A percentile compares a stretch with the other conserved stretches of the same genome.
These are phyloP conservation scores for Lentithecium fluviatile DNA, from an alignment of 495 filamentous ascomycete genomes.

Conservation along the genomic window DNA sequence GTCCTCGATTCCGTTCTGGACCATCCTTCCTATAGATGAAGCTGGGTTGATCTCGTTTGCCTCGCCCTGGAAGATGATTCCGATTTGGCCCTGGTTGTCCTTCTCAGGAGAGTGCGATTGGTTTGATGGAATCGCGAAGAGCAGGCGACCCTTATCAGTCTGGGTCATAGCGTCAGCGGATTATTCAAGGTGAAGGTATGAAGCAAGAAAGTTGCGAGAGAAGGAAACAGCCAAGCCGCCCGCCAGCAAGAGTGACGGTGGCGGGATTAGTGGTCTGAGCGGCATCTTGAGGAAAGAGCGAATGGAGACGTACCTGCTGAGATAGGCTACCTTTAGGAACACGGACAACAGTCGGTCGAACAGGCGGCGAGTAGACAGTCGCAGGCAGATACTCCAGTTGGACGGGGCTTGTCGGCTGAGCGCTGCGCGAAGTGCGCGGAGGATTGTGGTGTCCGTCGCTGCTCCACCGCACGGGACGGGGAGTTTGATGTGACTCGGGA, in stretches of 20 bases:
- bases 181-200: too few species aligned
- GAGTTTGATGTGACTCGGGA: background rate
- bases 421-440: too few species aligned
- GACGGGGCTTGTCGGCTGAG: too few species aligned
- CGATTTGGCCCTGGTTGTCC: background rate
- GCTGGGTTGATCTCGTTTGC: slow-evolving; percentile 12
- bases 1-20: background rate
- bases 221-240: too few species aligned
- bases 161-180: background rate
- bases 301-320: background rate
- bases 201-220: too few species aligned
- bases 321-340: background rate
- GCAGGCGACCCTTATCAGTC: slow-evolving; percentile 16
- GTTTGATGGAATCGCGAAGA: slow-evolving; percentile 3
- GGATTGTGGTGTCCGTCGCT: too few species aligned
- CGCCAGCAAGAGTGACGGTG: too few species aligned
- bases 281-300: too few species aligned
- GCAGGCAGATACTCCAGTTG: too few species aligned
- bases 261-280: background rate
- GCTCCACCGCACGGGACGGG: slow-evolving; percentile 15
- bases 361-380: too few species aligned
- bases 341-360: too few species aligned
- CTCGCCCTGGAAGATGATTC: slow-evolving; percentile 9
- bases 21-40: background rate
- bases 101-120: background rate